These are phyloP conservation scores for Collybia sp. DNA, from an alignment of 768 basidiomycete species.

Conservation along the genomic window DNA sequence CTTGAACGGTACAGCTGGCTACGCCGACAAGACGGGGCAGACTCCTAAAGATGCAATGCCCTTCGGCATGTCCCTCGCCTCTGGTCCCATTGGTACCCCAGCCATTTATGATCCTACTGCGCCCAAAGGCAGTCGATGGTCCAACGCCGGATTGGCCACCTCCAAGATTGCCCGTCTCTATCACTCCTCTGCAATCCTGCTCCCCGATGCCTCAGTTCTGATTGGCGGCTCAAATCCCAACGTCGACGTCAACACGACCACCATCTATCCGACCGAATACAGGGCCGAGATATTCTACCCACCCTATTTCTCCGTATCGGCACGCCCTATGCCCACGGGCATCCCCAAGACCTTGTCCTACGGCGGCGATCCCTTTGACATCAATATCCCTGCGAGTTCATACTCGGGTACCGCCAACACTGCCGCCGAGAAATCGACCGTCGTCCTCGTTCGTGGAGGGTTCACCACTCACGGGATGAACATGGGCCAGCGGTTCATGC, in stretches of 20 bases:
- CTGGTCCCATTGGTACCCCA: constrained; percentile 76
- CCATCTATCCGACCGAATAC: constrained; percentile 72
- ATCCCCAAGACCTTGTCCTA: constrained; percentile 76
- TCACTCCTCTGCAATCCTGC: constrained; percentile 87
- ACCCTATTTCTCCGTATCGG: constrained; percentile 67
- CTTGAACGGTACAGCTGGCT: constrained; percentile 85
- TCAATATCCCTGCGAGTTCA: constrained; percentile 60
- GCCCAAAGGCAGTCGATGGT: constrained; percentile 70
- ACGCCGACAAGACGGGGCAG: constrained; percentile 54
- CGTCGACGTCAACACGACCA: constrained; percentile 66
- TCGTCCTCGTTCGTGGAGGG: constrained; percentile 79
- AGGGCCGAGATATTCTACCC: constrained; percentile 90
- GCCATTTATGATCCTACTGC: constrained; percentile 79
- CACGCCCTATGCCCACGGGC: constrained; percentile 66
- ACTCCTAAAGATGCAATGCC: constrained; percentile 47
- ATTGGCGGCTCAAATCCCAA: constrained; percentile 95
- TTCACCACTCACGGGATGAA: constrained; percentile 86
- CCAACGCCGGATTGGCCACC: constrained; percentile 53
- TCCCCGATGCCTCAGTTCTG: constrained; percentile 82
- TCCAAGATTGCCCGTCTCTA: constrained; percentile 79
- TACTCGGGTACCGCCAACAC: constrained; percentile 65
- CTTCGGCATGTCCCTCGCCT: constrained; percentile 66
- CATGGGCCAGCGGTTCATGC: constrained; percentile 78
- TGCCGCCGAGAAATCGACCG: constrained; percentile 69
- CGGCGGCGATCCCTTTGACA: constrained; percentile 77